Evolutionary conservation across 768 basidiomycete species (phyloP).

Genomic region (Tubosaeta brunneosetosa): DNA sequence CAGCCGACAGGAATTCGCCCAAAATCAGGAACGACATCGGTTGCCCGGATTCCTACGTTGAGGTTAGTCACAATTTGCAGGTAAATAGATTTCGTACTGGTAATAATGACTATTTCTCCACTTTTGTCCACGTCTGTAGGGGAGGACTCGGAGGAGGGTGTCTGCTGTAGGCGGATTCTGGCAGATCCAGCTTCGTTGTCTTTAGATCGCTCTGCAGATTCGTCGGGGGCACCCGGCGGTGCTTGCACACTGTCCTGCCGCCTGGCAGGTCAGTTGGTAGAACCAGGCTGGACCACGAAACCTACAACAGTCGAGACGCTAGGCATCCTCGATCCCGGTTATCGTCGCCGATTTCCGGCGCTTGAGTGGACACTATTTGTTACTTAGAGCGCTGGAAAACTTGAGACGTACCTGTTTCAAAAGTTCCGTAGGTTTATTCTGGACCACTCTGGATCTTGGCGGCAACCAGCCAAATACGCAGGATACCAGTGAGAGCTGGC

Average conservation of each 20-base stretch:
- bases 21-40: not conserved
- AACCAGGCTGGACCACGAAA: no score
- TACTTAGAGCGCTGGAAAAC: no score
- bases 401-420: not conserved
- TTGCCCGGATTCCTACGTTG: constrained; percentile 3
- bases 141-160: not conserved
- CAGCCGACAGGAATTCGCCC: constrained; percentile 3
- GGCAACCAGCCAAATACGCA: no score
- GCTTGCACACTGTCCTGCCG: not conserved
- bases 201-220: not conserved
- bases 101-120: not conserved
- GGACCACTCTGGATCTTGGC: no score
- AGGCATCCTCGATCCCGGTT: not conserved
- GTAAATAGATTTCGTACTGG: not conserved
- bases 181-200: not conserved
- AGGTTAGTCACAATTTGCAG: not conserved
- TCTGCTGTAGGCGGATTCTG: not conserved
- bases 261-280: no score
- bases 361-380: not conserved
- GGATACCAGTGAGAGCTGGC: no score
- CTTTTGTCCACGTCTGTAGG: not conserved
- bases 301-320: not conserved
- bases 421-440: no score
- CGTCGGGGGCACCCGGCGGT: not conserved
- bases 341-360: not conserved